Evolutionary conservation across 148 eudicot species (phyloP).

Genomic region (Camellia granthamiana): DNA sequence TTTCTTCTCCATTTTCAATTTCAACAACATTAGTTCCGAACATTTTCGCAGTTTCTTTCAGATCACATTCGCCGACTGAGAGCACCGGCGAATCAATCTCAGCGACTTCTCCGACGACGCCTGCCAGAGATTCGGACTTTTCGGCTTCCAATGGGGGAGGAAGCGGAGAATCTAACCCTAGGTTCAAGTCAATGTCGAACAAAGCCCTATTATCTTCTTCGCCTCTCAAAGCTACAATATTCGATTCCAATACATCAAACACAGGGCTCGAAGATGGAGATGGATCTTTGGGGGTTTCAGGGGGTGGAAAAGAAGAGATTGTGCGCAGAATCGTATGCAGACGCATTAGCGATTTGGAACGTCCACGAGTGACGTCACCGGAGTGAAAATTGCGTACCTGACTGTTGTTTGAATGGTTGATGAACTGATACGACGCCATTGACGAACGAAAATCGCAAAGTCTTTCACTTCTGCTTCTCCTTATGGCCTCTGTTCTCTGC

Average conservation of each 20-base stretch:
- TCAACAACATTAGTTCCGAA: background rate
- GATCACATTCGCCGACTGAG: background rate
- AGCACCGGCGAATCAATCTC: background rate
- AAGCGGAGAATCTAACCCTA: background rate
- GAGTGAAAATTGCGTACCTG: background rate
- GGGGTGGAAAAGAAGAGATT: background rate
- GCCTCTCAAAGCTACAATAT: background rate
- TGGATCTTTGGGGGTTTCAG: background rate
- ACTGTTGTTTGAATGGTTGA: background rate
- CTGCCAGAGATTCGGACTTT: background rate
- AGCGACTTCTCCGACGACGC: background rate
- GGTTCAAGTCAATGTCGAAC: constrained; percentile 1
- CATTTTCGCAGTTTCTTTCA: background rate
- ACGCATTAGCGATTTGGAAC: background rate
- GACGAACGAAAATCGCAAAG: background rate
- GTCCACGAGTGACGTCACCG: background rate
- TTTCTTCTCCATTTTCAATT: background rate
- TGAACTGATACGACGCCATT: background rate
- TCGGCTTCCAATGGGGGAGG: background rate
- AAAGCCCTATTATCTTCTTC: background rate
- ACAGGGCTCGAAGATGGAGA: background rate
- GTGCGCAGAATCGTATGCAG: background rate
- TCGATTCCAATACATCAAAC: background rate
- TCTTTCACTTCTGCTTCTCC: background rate
- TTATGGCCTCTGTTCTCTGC: background rate